These are phyloP conservation scores for Filobasidium wieringae DNA, from an alignment of 768 basidiomycete genomes.

Conservation along the genomic window DNA sequence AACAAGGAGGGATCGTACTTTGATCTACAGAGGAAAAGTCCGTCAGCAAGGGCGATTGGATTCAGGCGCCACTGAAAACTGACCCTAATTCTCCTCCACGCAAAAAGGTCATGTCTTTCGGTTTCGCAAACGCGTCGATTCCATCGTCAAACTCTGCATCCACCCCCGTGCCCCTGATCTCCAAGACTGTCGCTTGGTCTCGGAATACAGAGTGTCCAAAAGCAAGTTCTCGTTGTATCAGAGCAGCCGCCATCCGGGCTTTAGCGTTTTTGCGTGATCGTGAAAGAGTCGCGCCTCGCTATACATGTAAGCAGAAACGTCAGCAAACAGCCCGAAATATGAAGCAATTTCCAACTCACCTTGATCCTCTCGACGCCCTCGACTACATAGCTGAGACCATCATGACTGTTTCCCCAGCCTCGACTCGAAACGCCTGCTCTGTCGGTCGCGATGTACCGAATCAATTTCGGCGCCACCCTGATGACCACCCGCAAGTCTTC, in stretches of 20 bases:
- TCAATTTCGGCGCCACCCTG: constrained; percentile 37
- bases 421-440: constrained; percentile 37
- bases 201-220: background rate
- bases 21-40: background rate
- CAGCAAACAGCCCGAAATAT: background rate
- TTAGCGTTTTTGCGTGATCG: constrained; percentile 8
- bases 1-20: background rate
- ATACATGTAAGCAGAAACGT: background rate
- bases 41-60: background rate
- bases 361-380: constrained; percentile 34
- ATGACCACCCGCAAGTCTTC: constrained; percentile 29
- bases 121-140: background rate
- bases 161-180: background rate
- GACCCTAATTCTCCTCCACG: constrained; percentile 8
- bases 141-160: background rate
- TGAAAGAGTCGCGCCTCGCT: constrained; percentile 2
- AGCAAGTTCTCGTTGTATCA: background rate
- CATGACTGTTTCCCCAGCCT: constrained; percentile 44
- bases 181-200: background rate
- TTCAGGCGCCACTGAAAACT: background rate
- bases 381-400: constrained; percentile 40
- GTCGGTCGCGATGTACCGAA: constrained; percentile 38
- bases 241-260: constrained; percentile 5
- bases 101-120: background rate
- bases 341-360: constrained; percentile 23